phyloP scores from a whole-genome alignment of 768 basidiomycete species.

The Cyclocybe cylindracea region DNA sequence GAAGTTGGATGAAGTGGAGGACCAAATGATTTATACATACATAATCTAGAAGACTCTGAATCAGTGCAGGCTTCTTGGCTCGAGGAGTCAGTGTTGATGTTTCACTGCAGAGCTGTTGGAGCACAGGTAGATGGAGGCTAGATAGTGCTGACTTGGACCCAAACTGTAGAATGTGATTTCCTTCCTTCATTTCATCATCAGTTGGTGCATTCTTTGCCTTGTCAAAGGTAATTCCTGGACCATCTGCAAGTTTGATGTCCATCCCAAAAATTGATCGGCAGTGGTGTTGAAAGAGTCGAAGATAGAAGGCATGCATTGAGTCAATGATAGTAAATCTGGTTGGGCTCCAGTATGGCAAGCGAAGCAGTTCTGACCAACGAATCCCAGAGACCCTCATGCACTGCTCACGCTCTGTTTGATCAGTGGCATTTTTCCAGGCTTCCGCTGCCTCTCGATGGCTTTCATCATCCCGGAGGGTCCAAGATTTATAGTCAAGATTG shows the following conservation, averaged over 20 bases:
- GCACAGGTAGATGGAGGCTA: no score
- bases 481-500: no score
- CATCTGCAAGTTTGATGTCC: conserved; percentile 2
- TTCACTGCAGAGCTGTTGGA: no score
- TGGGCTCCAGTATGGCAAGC: conserved; percentile 35
- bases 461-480: neutral
- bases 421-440: conserved; percentile 20
- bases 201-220: neutral
- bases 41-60: no score
- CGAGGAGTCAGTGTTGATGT: no score
- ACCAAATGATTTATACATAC: no score
- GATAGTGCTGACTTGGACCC: neutral
- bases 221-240: neutral
- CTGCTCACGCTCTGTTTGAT: neutral
- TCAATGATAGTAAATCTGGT: conserved; percentile 25
- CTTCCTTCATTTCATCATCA: conserved; percentile 4
- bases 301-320: conserved; percentile 33
- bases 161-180: neutral
- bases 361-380: conserved; percentile 27
- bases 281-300: conserved; percentile 23
- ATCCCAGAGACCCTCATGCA: conserved; percentile 20
- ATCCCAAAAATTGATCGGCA: conserved; percentile 20
- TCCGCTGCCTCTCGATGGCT: conserved; percentile 13
- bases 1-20: no score
- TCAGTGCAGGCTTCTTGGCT: no score